Evolutionary conservation across 2,329 filamentous ascomycete genomes (phyloP).

Genomic region (Leptographium galeiforme): DNA sequence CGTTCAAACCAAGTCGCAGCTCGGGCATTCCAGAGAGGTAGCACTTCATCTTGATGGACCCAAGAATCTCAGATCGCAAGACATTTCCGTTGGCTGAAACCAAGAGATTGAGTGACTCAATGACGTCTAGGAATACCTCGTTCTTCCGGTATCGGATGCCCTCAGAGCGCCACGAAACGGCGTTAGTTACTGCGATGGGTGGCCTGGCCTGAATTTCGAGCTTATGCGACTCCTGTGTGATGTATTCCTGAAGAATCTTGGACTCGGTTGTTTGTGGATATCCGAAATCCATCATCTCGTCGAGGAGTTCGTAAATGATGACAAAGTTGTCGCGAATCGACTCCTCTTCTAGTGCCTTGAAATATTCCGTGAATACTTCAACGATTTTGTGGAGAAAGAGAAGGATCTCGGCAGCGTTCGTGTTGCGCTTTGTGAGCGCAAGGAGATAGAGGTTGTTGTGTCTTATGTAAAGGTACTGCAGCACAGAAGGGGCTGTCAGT

Average conservation of each 20-base stretch:
- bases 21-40: slow-evolving; percentile 98
- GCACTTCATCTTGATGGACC: slow-evolving; percentile 99
- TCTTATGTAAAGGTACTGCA: slow-evolving; percentile 94
- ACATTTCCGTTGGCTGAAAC: slow-evolving; percentile 93
- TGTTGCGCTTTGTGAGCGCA: slow-evolving; percentile 95
- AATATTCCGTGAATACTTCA: slow-evolving; percentile 98
- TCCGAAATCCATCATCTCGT: slow-evolving; percentile 99
- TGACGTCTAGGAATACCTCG: slow-evolving; percentile 95
- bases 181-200: slow-evolving; percentile 95
- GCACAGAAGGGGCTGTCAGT: neutral
- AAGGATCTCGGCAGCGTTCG: slow-evolving; percentile 95
- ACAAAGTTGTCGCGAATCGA: slow-evolving; percentile 99
- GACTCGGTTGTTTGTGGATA: slow-evolving; percentile 97
- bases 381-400: slow-evolving; percentile 97
- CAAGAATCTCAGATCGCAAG: slow-evolving; percentile 86
- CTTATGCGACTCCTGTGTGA: slow-evolving; percentile 98
- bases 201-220: slow-evolving; percentile 91
- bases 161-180: slow-evolving; percentile 94
- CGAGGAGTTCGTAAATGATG: slow-evolving; percentile 94
- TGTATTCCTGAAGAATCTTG: slow-evolving; percentile 98
- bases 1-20: slow-evolving; percentile 82
- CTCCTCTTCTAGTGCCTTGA: slow-evolving; percentile 97
- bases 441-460: slow-evolving; percentile 99
- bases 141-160: slow-evolving; percentile 98
- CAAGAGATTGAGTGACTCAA: slow-evolving; percentile 91